A percentile compares a stretch with the other conserved stretches of the same genome.
phyloP scores from a whole-genome alignment of 306 rosid genomes.

The Fragaria iinumae region DNA sequence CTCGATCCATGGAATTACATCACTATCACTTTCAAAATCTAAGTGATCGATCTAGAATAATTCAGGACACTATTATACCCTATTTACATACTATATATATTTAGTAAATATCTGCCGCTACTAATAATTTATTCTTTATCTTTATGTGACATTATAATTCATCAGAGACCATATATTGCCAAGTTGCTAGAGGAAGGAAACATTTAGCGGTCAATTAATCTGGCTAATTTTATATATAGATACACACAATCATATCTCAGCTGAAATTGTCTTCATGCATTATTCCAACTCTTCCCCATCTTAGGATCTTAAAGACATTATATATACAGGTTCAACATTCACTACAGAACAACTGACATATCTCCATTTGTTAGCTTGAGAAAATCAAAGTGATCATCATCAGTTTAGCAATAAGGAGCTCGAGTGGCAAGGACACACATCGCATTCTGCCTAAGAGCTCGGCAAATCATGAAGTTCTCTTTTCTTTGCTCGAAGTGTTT shows the following conservation, averaged over 20 bases:
- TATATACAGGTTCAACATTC: slow-evolving; percentile 1
- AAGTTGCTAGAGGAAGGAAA: neutral
- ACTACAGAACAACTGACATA: neutral
- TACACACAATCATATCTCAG: neutral
- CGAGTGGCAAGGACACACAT: neutral
- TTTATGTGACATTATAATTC: neutral
- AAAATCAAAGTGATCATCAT: too few species aligned
- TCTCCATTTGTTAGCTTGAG: neutral
- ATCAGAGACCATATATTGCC: neutral
- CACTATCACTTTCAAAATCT: neutral
- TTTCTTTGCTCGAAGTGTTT: slow-evolving; percentile 19
- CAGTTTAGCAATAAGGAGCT: neutral
- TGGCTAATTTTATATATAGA: neutral
- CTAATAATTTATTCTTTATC: neutral
- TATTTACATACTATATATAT: neutral
- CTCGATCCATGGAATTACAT: neutral
- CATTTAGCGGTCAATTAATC: neutral
- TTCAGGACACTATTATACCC: neutral
- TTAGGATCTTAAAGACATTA: neutral
- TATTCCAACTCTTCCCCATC: neutral
- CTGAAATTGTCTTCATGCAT: neutral
- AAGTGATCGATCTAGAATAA: neutral
- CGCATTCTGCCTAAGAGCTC: neutral
- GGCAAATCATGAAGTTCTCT: slow-evolving; percentile 17
- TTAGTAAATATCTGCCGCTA: neutral